phyloP scores from a whole-genome alignment of 139 green algal genomes.

The Marvania coccoides region DNA sequence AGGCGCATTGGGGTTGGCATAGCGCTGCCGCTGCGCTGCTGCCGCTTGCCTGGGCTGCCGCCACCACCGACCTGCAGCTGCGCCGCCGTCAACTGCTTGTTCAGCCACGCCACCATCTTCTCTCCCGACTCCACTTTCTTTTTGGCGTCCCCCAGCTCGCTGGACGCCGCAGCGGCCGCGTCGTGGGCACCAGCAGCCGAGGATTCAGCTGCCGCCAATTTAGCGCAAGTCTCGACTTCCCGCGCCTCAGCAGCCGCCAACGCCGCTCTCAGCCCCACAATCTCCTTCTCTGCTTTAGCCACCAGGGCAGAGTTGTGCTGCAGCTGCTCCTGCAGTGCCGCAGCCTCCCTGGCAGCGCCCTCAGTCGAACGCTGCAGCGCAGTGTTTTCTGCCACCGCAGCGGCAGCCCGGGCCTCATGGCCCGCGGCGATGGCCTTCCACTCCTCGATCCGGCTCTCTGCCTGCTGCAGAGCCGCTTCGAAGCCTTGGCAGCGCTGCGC shows the following conservation, averaged over 20 bases:
- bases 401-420: not conserved
- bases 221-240: not conserved
- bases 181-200: not conserved
- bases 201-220: not conserved
- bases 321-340: not conserved
- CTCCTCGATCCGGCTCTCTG: not conserved
- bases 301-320: not conserved
- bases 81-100: constrained; percentile 77
- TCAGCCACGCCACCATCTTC: constrained; percentile 93
- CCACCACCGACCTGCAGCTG: constrained; percentile 41
- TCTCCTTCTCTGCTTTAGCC: not conserved
- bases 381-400: not conserved
- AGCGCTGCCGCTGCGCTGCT: not conserved
- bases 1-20: too few relatives aligned
- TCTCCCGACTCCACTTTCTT: constrained; percentile 74
- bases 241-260: not conserved
- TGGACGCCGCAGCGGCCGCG: not conserved
- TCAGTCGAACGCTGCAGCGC: not conserved
- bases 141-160: constrained; percentile 62
- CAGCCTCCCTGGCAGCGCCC: not conserved
- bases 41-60: not conserved
- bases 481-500: not conserved
- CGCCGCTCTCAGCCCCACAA: not conserved
- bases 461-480: constrained; percentile 1
- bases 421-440: not conserved